phyloP scores from a whole-genome alignment of 2,329 filamentous ascomycete species.

The Hypoxylon sp. region DNA sequence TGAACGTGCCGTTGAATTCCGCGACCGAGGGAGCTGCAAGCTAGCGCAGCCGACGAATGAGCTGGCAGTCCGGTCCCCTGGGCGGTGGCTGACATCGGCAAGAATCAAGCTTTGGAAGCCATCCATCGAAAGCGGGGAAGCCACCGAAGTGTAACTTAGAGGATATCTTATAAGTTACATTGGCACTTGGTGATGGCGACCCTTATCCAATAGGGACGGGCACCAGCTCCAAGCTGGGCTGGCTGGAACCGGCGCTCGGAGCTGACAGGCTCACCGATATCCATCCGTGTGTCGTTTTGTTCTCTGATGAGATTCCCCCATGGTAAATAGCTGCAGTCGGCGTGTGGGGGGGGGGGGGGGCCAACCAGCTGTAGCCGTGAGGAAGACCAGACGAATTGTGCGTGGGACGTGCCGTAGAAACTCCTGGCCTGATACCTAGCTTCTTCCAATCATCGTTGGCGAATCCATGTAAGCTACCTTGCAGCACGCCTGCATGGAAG shows the following conservation, averaged over 20 bases:
- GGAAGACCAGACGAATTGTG: conserved; percentile 9
- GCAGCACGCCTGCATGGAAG: conserved; percentile 22
- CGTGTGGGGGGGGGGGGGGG: conserved; percentile 28
- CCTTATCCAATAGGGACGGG: conserved; percentile 25
- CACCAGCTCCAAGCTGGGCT: conserved; percentile 26
- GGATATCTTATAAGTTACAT: conserved; percentile 31
- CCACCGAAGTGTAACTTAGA: conserved; percentile 29
- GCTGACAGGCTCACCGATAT: conserved; percentile 30
- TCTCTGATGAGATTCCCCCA: conserved; percentile 17
- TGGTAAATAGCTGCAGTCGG: conserved; percentile 20
- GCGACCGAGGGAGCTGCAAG: conserved; percentile 9
- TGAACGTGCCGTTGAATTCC: conserved; percentile 28
- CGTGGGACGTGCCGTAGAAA: conserved; percentile 25
- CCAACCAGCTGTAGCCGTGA: conserved; percentile 20
- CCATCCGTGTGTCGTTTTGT: conserved; percentile 5
- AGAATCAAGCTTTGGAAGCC: conserved; percentile 31
- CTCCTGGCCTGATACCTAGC: conserved; percentile 19
- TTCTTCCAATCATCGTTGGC: conserved; percentile 19
- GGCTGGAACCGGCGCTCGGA: conserved; percentile 32
- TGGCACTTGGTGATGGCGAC: conserved; percentile 15
- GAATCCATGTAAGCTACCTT: conserved; percentile 21
- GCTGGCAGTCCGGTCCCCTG: conserved; percentile 21
- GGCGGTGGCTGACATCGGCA: conserved; percentile 34
- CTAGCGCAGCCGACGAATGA: conserved; percentile 13
- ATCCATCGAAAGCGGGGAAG: conserved; percentile 36